These are phyloP conservation scores for Anthostomella pinea DNA, from an alignment of 2,329 filamentous ascomycete species.

Conservation along the genomic window DNA sequence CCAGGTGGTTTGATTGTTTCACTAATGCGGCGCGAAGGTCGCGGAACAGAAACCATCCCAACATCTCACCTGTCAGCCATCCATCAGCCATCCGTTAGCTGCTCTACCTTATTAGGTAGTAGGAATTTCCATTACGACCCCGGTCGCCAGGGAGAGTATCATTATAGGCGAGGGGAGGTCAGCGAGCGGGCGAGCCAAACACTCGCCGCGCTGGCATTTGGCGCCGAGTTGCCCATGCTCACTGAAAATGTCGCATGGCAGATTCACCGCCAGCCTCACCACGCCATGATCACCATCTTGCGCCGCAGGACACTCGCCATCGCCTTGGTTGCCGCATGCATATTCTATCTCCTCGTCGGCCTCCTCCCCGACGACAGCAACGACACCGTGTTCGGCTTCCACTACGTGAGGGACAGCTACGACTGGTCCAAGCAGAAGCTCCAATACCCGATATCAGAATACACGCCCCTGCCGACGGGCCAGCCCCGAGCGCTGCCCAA, in stretches of 20 bases:
- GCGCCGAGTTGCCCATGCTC: slow-evolving; percentile 22
- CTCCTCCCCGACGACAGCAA: slow-evolving; percentile 25
- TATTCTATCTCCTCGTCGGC: slow-evolving; percentile 28
- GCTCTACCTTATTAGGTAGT: no score
- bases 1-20: no score
- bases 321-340: slow-evolving; percentile 15
- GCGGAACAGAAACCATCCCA: no score
- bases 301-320: slow-evolving; percentile 24
- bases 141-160: no score
- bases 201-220: no score
- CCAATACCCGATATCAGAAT: slow-evolving; percentile 25
- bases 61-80: no score
- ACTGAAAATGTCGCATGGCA: slow-evolving; percentile 29
- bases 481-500: slow-evolving; percentile 22
- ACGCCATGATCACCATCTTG: slow-evolving; percentile 23
- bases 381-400: slow-evolving; percentile 25
- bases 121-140: no score
- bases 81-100: no score
- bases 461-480: slow-evolving; percentile 26
- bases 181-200: no score
- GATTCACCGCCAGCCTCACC: slow-evolving; percentile 19
- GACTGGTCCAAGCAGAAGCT: slow-evolving; percentile 29
- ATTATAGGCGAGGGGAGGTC: no score
- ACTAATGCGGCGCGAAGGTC: no score
- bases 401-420: slow-evolving; percentile 27